Evolutionary conservation across 2,329 filamentous ascomycete genomes (phyloP), one percentile per base, ranked within the genome.

Genomic region (Cordyceps javanica): DNA sequence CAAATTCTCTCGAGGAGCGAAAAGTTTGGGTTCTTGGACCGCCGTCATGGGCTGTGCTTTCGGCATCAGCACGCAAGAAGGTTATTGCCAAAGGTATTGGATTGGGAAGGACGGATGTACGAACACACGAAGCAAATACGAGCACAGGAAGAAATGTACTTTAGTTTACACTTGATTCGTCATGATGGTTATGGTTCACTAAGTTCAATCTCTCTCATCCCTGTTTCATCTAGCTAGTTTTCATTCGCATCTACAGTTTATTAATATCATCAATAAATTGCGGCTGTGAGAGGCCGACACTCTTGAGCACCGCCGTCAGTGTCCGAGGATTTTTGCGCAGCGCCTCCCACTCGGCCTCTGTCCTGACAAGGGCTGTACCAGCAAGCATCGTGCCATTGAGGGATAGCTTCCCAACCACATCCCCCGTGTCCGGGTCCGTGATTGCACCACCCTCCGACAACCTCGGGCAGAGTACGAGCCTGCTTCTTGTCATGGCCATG

Each of bases 331-430:
- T 69, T n/a, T 68, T 68, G 57, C 72, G 70, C 52, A 87, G 62
- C 1, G 74, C 75, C 59, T 83, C 72, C 82, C 82, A 86, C 68
- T 86, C 82, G 3, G 66, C 69, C 63, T 81, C 69, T 28, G 67
- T 82, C 71, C 86, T 87, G 16, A 87, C 83, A 55, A 87, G 70
- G 26, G 83, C 80, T 10, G 83, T 87, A 7, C 84, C 84, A 10
- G 83, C 84, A 60, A 87, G 67, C n/a, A 87, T 68, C 0, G 84
- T 86, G 3, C 84, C 84, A 55, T 87, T 87, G 34, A 87, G 69
- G 19, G 79, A 71, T 32, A 85, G 59, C 25, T 64, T 67, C 0
- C 81, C 81, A 2, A 76, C 63, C 2, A 73, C 66, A 9, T 68
- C 61, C 1, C 69, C 65, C 3, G 67, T 68, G 50, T 69, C 61